phyloP scores from a whole-genome alignment of 176 grass and related monocot genomes.

The Phyllostachys edulis region DNA sequence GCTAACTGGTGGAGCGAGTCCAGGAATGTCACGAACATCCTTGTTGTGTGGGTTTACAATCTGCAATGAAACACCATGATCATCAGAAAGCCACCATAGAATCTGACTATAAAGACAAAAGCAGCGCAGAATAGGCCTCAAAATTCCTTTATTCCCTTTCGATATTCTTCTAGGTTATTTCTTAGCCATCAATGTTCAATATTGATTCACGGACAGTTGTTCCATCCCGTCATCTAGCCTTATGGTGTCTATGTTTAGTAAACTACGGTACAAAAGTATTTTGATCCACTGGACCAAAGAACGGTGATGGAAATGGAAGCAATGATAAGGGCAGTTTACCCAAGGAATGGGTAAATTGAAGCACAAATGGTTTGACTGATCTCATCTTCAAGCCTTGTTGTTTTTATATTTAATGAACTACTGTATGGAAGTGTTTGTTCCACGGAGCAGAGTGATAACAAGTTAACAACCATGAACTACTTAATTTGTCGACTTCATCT shows the following conservation, averaged over 20 bases:
- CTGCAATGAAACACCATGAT: conserved; percentile 41
- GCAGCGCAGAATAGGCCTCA: background rate
- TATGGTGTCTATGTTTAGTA: background rate
- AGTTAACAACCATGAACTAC: background rate
- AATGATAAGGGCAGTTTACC: background rate
- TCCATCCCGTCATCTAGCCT: background rate
- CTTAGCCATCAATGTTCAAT: background rate
- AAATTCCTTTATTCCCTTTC: background rate
- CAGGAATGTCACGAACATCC: conserved; percentile 68
- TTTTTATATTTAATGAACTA: background rate
- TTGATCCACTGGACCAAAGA: background rate
- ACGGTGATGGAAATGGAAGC: background rate
- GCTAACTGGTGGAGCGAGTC: conserved; percentile 74
- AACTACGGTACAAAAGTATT: background rate
- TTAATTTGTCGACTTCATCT: background rate
- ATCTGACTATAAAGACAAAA: background rate
- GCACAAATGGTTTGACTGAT: background rate
- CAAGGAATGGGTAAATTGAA: background rate
- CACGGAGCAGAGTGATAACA: background rate
- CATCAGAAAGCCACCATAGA: background rate
- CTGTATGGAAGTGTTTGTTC: background rate
- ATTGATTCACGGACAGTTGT: background rate
- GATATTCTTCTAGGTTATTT: background rate
- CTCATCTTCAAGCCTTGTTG: background rate
- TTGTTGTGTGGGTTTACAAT: conserved; percentile 96